phyloP scores from a whole-genome alignment of 1,284 basidiomycete genomes.

The Microbotryum intermedium region DNA sequence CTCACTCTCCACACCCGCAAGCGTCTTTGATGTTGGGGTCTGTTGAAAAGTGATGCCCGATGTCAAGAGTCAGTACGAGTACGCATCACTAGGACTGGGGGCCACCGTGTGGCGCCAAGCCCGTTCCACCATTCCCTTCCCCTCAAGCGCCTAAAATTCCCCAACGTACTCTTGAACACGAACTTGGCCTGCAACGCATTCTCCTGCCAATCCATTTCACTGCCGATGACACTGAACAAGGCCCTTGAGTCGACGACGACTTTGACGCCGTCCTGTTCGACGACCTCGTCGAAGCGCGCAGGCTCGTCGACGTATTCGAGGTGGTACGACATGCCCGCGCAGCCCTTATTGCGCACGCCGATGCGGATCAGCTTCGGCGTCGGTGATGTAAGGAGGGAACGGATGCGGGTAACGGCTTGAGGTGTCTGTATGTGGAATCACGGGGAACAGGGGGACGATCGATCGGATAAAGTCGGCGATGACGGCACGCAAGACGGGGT shows the following conservation, averaged over 20 bases:
- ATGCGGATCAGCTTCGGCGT: constrained; percentile 90
- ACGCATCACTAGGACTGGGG: constrained; percentile 43
- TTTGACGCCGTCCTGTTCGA: constrained; percentile 84
- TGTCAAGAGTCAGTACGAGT: background rate
- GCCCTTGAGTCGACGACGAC: constrained; percentile 97
- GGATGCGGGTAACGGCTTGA: constrained; percentile 63
- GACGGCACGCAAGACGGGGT: background rate
- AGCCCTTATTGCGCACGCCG: constrained; percentile 96
- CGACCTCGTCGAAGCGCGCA: constrained; percentile 92
- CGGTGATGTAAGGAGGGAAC: constrained; percentile 59
- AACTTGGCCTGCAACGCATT: constrained; percentile 85
- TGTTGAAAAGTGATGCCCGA: background rate
- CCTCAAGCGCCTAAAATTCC: no score
- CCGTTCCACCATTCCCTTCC: background rate
- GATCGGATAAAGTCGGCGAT: background rate
- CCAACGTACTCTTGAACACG: constrained; percentile 74
- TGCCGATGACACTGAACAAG: constrained; percentile 95
- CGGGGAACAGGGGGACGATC: no score
- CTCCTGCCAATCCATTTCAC: constrained; percentile 98
- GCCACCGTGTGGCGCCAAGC: no score
- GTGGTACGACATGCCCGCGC: constrained; percentile 94
- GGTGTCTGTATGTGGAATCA: constrained; percentile 56
- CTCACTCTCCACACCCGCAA: constrained; percentile 82
- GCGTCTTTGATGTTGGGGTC: constrained; percentile 60
- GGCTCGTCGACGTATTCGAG: constrained; percentile 90